phyloP scores from a whole-genome alignment of 2,329 filamentous ascomycete species.

The Scedosporium boydii region DNA sequence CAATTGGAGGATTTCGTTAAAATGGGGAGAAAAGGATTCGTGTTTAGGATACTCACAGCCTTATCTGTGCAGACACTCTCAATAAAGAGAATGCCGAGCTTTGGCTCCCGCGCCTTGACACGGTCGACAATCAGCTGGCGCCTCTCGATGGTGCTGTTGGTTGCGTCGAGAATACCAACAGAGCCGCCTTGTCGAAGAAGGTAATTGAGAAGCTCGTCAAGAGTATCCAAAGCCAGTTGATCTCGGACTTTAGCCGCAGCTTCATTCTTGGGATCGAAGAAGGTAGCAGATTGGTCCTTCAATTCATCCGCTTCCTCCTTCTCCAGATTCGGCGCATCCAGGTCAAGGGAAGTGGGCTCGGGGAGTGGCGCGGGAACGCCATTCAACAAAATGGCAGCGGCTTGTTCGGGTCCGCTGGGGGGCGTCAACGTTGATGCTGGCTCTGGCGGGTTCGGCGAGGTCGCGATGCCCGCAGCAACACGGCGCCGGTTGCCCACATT shows the following conservation, averaged over 20 bases:
- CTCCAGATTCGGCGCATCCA: background rate
- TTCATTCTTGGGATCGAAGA: slow-evolving; percentile 87
- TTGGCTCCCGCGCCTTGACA: slow-evolving; percentile 74
- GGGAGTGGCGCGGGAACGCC: slow-evolving; percentile 30
- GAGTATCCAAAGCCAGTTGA: slow-evolving; percentile 81
- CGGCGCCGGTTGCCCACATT: slow-evolving; percentile 91
- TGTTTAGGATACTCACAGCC: slow-evolving; percentile 31
- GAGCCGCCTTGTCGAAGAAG: slow-evolving; percentile 73
- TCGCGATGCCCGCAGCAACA: slow-evolving; percentile 56
- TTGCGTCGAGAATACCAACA: slow-evolving; percentile 92
- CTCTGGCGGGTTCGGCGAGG: slow-evolving; percentile 18
- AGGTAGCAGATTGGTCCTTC: slow-evolving; percentile 79
- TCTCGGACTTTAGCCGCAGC: slow-evolving; percentile 76
- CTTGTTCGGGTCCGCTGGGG: slow-evolving; percentile 30
- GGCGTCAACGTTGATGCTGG: slow-evolving; percentile 23
- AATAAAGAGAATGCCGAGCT: slow-evolving; percentile 85
- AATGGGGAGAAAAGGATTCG: background rate
- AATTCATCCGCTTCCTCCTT: slow-evolving; percentile 8
- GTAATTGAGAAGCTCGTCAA: slow-evolving; percentile 88
- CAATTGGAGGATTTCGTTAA: background rate
- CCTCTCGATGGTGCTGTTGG: slow-evolving; percentile 86
- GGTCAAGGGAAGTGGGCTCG: slow-evolving; percentile 12
- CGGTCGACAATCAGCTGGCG: slow-evolving; percentile 75
- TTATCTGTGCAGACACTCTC: slow-evolving; percentile 88
- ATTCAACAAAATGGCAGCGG: slow-evolving; percentile 49